Base-by-base conservation (phyloP, 495 filamentous ascomycete species). In the Podospora conica region DNA sequence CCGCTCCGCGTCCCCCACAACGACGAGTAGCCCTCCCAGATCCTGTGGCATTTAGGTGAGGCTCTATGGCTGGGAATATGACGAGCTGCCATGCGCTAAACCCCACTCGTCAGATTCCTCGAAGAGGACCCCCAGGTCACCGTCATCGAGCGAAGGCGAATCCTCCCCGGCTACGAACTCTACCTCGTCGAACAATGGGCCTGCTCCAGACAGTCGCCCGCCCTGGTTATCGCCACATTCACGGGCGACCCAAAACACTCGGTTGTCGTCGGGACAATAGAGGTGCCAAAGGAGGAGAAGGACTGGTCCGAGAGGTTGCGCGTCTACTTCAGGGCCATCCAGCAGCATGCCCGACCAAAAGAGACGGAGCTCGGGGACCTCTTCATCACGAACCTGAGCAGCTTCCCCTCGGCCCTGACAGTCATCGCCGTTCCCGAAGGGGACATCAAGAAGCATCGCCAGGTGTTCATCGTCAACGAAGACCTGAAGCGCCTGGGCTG, bases 101-200 rank as follows among this genome's bases (percentile, higher is more conserved):
- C 18, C 15, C 12, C 40, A 54, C 40, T 48, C 18, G 40, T n/a
- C 56, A 87, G 90, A 69, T 98, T 96, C 71, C 85, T 98, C 15
- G 92, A 96, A 82, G 90, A 93, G 67, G 95, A 98, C 65, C 81
- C 90, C 1, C 86, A 85, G 0, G 91, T 91, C 3, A 84, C 82
- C 4, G 88, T 97, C 15, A 82, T 96, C 11, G 84, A 91, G 65
- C 88, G 90, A 28, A 85, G 86, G 57, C 77, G 79, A 58, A 78
- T 81, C 29, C 83, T 98, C 22, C 76, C 86, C 58, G 96, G 96
- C 65, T 98, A 97, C 74, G 93, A 97, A 73, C 79, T 94, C 59
- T 98, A 98, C 78, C 77, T 98, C 40, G 93, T 98, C 64, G 95
- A 98, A 76, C 95, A 98, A 85, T 98, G 95, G 96, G 92, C 91